Evolutionary conservation across 179 eudicot genomes (phyloP).

Genomic region (Pouteria campechiana): DNA sequence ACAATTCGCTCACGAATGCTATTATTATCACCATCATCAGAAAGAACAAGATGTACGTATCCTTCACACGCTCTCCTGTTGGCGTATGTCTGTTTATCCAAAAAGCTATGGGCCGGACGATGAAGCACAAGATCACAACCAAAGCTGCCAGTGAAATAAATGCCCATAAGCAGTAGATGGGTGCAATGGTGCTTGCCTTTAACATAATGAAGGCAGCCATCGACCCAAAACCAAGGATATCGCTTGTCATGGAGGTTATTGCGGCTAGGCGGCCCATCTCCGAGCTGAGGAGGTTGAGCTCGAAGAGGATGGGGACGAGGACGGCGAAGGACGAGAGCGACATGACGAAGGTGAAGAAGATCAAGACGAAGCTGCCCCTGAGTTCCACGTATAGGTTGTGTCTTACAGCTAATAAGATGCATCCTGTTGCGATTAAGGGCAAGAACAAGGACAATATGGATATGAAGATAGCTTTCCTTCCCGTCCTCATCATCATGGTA

Average conservation of each 20-base stretch:
- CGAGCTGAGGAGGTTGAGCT: constrained; percentile 29
- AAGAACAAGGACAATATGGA: constrained; percentile 26
- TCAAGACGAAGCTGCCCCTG: no score
- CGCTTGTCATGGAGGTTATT: constrained; percentile 29
- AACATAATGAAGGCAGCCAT: constrained; percentile 20
- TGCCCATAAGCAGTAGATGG: constrained; percentile 20
- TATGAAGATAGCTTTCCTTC: constrained; percentile 34
- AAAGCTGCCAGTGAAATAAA: constrained; percentile 17
- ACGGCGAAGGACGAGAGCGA: constrained; percentile 40
- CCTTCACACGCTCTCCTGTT: constrained; percentile 31
- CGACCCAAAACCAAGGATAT: constrained; percentile 28
- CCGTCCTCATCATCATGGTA: constrained; percentile 26
- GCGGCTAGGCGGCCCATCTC: constrained; percentile 37
- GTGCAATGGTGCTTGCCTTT: no score
- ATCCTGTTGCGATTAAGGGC: no score
- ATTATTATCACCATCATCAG: constrained; percentile 17
- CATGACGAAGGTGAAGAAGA: no score
- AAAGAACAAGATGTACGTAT: constrained; percentile 19
- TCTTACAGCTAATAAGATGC: no score
- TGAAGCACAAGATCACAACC: constrained; percentile 14
- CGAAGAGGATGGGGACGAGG: constrained; percentile 28
- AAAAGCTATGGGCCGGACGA: constrained; percentile 31
- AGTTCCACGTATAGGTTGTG: no score
- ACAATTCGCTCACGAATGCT: constrained; percentile 24
- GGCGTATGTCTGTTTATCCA: constrained; percentile 35